phyloP scores from a whole-genome alignment of 345 rosid genomes.

The Fremontodendron californicum region DNA sequence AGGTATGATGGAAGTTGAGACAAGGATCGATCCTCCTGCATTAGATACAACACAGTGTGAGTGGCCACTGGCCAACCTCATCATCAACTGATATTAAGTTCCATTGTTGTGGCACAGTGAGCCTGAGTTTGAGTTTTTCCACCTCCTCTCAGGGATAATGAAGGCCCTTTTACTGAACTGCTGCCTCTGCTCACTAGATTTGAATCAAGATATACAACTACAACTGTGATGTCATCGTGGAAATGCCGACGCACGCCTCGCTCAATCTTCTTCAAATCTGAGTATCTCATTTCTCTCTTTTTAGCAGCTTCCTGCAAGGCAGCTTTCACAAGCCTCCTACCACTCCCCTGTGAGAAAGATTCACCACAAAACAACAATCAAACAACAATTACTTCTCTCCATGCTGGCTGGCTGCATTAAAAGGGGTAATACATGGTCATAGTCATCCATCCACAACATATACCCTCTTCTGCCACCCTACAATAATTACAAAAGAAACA shows the following conservation, averaged over 20 bases:
- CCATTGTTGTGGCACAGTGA: constrained; percentile 32
- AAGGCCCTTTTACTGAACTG: constrained; percentile 52
- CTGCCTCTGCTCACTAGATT: constrained; percentile 66
- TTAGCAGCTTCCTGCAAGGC: constrained; percentile 52
- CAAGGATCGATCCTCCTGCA: constrained; percentile 17
- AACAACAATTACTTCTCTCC: not conserved
- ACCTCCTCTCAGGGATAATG: constrained; percentile 70
- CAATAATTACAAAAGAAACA: not conserved
- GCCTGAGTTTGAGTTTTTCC: constrained; percentile 53
- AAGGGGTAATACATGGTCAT: not conserved
- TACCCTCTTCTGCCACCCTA: not conserved
- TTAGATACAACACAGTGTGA: constrained; percentile 8
- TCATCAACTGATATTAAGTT: constrained; percentile 19
- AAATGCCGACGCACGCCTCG: constrained; percentile 71
- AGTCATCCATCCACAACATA: not conserved
- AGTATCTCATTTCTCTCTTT: constrained; percentile 70
- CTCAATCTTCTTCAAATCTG: constrained; percentile 72
- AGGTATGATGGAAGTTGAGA: not conserved
- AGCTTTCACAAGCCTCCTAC: constrained; percentile 60
- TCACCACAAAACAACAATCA: too few relatives aligned
- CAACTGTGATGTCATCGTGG: constrained; percentile 73
- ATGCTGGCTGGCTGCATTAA: not conserved
- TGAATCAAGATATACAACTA: constrained; percentile 56
- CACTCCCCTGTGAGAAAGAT: constrained; percentile 51
- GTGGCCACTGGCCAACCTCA: constrained; percentile 7